These are phyloP conservation scores for Colletotrichum tanaceti DNA, from an alignment of 2,329 filamentous ascomycete species.

Conservation along the genomic window DNA sequence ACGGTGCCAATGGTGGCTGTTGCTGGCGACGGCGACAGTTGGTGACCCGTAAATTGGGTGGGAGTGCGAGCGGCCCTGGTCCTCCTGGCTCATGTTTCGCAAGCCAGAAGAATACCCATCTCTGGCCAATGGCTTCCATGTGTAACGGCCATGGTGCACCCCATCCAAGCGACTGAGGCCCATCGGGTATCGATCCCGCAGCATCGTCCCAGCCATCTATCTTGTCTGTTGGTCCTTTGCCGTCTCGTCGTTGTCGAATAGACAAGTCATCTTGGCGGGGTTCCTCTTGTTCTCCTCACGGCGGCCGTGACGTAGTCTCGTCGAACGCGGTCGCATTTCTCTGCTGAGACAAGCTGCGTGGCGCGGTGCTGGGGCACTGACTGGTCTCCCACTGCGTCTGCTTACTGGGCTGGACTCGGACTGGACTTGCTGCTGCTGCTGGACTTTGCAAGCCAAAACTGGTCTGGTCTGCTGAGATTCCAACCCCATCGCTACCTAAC, in stretches of 20 bases:
- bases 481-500: not conserved
- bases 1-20: not conserved
- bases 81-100: slow-evolving; percentile 17
- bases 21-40: slow-evolving; percentile 28
- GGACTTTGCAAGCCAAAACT: slow-evolving; percentile 20
- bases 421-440: not conserved
- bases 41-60: slow-evolving; percentile 33
- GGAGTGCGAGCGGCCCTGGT: slow-evolving; percentile 24
- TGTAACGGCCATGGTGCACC: slow-evolving; percentile 21
- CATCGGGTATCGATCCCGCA: slow-evolving; percentile 21
- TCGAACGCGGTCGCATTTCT: slow-evolving; percentile 20
- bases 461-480: slow-evolving; percentile 13
- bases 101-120: slow-evolving; percentile 14
- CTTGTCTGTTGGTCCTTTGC: slow-evolving; percentile 7
- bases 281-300: not conserved
- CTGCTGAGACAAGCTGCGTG: slow-evolving; percentile 32
- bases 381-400: slow-evolving; percentile 18
- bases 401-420: slow-evolving; percentile 14
- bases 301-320: slow-evolving; percentile 16
- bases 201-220: not conserved
- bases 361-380: slow-evolving; percentile 27
- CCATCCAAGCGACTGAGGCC: slow-evolving; percentile 20
- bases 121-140: slow-evolving; percentile 24
- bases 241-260: not conserved
- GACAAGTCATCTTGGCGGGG: not conserved